Conservation (phyloP, 2,329 filamentous ascomycete genomes). For the Colletotrichum magnum region DNA sequence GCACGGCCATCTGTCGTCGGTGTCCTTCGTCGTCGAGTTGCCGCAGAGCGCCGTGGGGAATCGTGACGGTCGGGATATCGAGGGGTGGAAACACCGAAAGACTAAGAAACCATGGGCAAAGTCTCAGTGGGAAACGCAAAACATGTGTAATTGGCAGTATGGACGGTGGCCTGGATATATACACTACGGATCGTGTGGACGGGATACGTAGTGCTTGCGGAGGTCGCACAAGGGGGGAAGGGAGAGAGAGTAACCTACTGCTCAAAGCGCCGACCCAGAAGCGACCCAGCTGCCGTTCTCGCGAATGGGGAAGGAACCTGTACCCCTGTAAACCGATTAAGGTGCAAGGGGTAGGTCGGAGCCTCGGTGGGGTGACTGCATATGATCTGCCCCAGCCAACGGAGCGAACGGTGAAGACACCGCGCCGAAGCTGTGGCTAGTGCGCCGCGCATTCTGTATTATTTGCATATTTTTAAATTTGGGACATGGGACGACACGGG, state of each 20-base stretch:
- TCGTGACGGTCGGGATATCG: slow-evolving; percentile 16
- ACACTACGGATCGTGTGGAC: slow-evolving; percentile 21
- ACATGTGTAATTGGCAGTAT: slow-evolving; percentile 17
- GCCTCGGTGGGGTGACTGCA: slow-evolving; percentile 38
- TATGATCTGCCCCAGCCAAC: slow-evolving; percentile 36
- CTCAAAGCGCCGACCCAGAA: slow-evolving; percentile 28
- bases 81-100: background rate
- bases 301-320: slow-evolving; percentile 34
- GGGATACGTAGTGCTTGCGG: slow-evolving; percentile 37
- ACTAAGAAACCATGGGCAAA: slow-evolving; percentile 14
- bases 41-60: slow-evolving; percentile 16
- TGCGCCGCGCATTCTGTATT: slow-evolving; percentile 25
- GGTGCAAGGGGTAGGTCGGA: slow-evolving; percentile 36
- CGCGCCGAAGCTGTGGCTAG: slow-evolving; percentile 31
- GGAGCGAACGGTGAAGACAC: slow-evolving; percentile 28
- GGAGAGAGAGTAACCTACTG: slow-evolving; percentile 31
- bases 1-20: slow-evolving; percentile 40
- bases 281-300: slow-evolving; percentile 26
- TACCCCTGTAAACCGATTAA: slow-evolving; percentile 39
- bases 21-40: slow-evolving; percentile 26
- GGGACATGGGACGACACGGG: slow-evolving; percentile 23
- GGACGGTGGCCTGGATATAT: slow-evolving; percentile 36
- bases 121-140: slow-evolving; percentile 15
- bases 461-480: slow-evolving; percentile 36
- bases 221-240: slow-evolving; percentile 31